These are phyloP conservation scores for Sporobolomyces roseus DNA, from an alignment of 768 basidiomycete genomes.

Conservation along the genomic window DNA sequence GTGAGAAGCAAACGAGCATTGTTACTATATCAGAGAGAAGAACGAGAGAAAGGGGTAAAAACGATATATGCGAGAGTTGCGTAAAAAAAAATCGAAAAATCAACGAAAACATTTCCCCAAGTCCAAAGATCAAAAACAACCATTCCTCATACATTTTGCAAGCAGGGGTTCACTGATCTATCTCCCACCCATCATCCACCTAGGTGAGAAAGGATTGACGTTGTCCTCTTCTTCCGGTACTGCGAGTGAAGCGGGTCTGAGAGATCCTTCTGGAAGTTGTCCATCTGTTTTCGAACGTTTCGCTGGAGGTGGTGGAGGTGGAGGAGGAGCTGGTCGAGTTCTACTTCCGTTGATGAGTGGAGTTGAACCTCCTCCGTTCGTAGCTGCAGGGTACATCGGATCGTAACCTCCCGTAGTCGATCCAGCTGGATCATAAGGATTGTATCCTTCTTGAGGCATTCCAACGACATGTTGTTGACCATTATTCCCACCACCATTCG, in stretches of 20 bases:
- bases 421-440: not conserved
- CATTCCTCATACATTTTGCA: too few species aligned
- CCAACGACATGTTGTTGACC: not conserved
- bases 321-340: not conserved
- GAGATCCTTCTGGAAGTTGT: not conserved
- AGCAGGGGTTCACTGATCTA: too few species aligned
- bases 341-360: not conserved
- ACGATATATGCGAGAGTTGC: too few species aligned
- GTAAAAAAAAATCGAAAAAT: too few species aligned
- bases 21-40: too few species aligned
- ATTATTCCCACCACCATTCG: not conserved
- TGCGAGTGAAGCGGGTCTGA: not conserved
- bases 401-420: not conserved
- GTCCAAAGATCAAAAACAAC: too few species aligned
- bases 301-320: constrained; percentile 11
- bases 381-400: not conserved
- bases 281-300: not conserved
- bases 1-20: too few species aligned
- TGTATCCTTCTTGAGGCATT: not conserved
- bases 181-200: constrained; percentile 1
- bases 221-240: not conserved
- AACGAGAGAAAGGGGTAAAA: too few species aligned
- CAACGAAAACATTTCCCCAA: too few species aligned
- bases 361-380: not conserved
- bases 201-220: constrained; percentile 8